Base-by-base conservation (phyloP, 2,329 filamentous ascomycete species). In the Aquanectria penicillioides region DNA sequence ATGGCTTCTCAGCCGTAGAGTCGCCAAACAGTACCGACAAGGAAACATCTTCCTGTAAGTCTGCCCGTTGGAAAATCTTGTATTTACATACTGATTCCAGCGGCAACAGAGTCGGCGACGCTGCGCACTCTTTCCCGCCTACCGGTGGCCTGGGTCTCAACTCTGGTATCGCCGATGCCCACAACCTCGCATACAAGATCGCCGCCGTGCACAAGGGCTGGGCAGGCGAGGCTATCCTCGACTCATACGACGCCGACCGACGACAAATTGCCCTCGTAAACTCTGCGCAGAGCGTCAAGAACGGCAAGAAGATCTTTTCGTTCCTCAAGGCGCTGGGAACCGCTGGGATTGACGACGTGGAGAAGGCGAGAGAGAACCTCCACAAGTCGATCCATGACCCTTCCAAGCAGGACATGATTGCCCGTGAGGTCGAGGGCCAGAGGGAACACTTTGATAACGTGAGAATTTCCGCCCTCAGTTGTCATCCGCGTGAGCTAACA, bases 281-380 rank as follows among this genome's bases (percentile, higher is more conserved):
- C 48, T 74, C 78, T 0, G 63, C 71, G 4, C 78, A 81, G 51
- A 79, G 77, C 52, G 74, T 80, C 31, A 78, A 79, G 50, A 81
- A 81, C 20, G 78, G 78, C 2, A 69, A 73, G 36, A 68, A 77
- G 36, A 80, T 81, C 5, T 81, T 80, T 36, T 69, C 66, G 0
- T 71, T 80, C 2, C 64, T 80, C 13, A 78, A 78, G 36, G 69
- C 71, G 0, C 51, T 80, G 1, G 76, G 77, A 0, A 74, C 74
- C 0, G 74, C 76, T 4, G 72, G 69, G 5, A 64, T 63, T 12
- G 66, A 68, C 1, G 63, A 71, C 18, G 29, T 72, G 1, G 65
- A 37, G 62, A 71, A 25, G 68, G 73, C 54, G 3, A 50, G 54
- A n/a, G 54, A 50, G 17, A 57, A 57, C 15, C 47, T 57, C 12